Evolutionary conservation across 2,329 filamentous ascomycete species (phyloP), one percentile per base, ranked within the genome.

Genomic region (Fusarium abutilonis): DNA sequence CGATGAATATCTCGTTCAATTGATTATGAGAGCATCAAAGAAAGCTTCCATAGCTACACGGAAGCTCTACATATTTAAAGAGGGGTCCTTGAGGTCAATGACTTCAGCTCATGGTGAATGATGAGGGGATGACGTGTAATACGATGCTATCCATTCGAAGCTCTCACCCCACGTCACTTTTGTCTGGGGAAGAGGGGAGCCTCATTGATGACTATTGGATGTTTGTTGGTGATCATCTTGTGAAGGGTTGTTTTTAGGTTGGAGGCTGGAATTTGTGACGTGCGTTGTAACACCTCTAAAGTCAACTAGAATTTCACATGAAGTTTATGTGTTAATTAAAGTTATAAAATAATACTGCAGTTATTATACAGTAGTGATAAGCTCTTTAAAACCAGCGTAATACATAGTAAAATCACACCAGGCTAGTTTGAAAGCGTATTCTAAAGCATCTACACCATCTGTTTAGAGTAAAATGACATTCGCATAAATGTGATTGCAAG

Each of bases 121-220:
- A 68, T 68, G 65, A 34, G 42, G 47, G 26, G 40, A 68, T 68
- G 66, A 68, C 66, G 66, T 68, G 39, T 46, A 42, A 47, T 56
- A 41, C 15, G n/a, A 39, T 32, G 31, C n/a, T 21, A 28, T 50
- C n/a, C 17, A 4, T 56, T 41, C 35, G 44, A 39, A 58, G 29
- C 46, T 62, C 28, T 45, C 42, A 41, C 23, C 46, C 46, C 60
- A 42, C 60, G 60, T 39, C 14, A 26, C 17, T 19, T 26, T 23
- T 31, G 13, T 42, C 46, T 40, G 42, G 39, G 23, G 40, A 51
- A 34, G 41, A 42, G 9, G 43, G 9, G 40, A 52, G 26, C 40
- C 34, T 50, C 31, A 21, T 34, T 56, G 46, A 41, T 52, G 51
- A 47, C 21, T 23, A 64, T 62, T 64, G 61, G 61, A 53, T 29